A percentile compares a stretch with the other conserved stretches of the same genome.
Conservation (phyloP, 2,329 filamentous ascomycete species). For the Capronia epimyces region DNA sequence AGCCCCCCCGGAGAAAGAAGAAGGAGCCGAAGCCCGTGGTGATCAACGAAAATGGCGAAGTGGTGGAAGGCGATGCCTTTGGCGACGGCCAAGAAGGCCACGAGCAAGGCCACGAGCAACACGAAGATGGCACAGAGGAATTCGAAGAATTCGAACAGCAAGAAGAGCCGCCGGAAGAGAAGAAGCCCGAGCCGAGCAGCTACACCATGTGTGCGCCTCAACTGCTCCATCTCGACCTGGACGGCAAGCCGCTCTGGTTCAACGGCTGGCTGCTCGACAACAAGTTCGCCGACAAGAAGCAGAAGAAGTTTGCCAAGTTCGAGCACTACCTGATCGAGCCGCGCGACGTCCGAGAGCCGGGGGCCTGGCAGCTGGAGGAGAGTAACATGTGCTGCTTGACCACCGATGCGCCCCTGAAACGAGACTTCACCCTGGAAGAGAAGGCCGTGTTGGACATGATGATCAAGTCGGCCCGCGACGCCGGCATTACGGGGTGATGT, state of each 20-base stretch:
- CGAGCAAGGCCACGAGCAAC: neutral
- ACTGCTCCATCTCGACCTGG: conserved; percentile 41
- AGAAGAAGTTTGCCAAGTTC: conserved; percentile 37
- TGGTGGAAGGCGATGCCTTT: neutral
- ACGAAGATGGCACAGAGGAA: conserved; percentile 1
- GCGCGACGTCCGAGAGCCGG: conserved; percentile 24
- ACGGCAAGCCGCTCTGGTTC: conserved; percentile 44
- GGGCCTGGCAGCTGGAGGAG: conserved; percentile 28
- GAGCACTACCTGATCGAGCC: conserved; percentile 30
- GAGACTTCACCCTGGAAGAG: conserved; percentile 24
- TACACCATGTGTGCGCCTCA: conserved; percentile 43
- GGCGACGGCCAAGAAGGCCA: conserved; percentile 1
- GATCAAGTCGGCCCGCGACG: conserved; percentile 25
- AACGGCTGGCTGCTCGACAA: conserved; percentile 43
- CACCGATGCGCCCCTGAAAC: conserved; percentile 23
- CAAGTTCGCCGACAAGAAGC: conserved; percentile 39
- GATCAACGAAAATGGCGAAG: neutral
- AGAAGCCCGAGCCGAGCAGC: conserved; percentile 18
- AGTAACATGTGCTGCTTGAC: conserved; percentile 29
- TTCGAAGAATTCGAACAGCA: neutral
- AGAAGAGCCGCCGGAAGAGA: neutral
- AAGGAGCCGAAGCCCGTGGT: neutral
- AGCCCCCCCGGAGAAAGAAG: conserved; percentile 13
- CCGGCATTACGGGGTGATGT: conserved; percentile 20
- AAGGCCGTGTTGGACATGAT: conserved; percentile 24